Base-by-base conservation (phyloP, 2,329 filamentous ascomycete genomes). In the Penicillium freii region DNA sequence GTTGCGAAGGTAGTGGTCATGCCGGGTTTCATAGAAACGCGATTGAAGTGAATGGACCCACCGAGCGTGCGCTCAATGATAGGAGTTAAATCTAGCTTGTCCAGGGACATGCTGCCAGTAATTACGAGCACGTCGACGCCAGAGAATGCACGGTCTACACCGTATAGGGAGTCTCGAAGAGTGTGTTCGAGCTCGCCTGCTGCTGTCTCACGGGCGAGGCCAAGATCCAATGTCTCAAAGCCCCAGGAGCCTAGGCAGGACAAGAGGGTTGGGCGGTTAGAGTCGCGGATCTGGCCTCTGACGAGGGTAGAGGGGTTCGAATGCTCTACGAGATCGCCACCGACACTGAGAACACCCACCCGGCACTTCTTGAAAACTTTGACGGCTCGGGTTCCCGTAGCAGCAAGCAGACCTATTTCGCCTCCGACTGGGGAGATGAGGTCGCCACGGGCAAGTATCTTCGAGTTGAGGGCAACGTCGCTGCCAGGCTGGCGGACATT, bases 1-100 rank as follows among this genome's bases (percentile, higher is more conserved):
- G 91, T 96, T 2, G 93, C 93, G 73, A 97, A 99, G 0, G 94
- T 97, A 0, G 92, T 96, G 2, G 93, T 93, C 75, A 97, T 97
- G 4, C 93, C 94, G 0, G 93, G 94, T 78, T 97, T 97, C 92
- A 99, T 97, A 53, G 87, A 84, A 5, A 97, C 93, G 3, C 93
- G 87, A 19, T 93, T 93, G 66, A 99, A 97, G 74, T 97, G 93
- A 63, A 97, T 96, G 0, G 87, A 92, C 4, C 94, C 93, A 56
- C 91, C 91, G 1, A 97, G 83, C 10, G 10, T 40, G 1, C 86
- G 87, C 78, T 97, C 93, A 66, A 97, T 90, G 0, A 92, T 97
- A 0, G 93, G 92, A 72, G 97, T 97, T 11, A 97, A 85, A 74
- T 97, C 94, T 4, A 96, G 85, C 75, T 97, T 93, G 55, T 93